Percentiles rank a stretch among this genome's conserved stretches.
Conservation (phyloP, 164 flowering plant genomes). For the Sedum album region DNA sequence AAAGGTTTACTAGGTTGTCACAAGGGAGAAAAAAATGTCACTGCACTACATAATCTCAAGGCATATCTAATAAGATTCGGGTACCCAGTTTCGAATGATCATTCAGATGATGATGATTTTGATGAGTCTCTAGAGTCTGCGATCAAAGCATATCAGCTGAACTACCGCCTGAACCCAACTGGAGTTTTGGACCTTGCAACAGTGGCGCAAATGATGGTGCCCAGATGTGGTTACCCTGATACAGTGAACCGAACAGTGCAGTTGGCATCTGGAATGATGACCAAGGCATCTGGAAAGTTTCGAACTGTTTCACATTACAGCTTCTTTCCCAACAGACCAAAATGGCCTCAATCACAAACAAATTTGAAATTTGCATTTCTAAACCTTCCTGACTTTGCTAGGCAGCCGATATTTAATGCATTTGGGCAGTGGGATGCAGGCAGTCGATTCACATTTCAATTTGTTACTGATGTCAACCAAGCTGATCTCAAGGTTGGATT, state of each 20-base stretch:
- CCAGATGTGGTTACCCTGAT: neutral
- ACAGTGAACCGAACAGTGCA: neutral
- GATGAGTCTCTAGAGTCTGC: neutral
- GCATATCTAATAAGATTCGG: neutral
- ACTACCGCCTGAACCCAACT: neutral
- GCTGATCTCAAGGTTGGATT: slow-evolving; percentile 61
- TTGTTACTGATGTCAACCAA: neutral
- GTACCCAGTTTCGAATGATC: neutral
- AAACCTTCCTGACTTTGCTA: neutral
- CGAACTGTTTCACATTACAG: neutral
- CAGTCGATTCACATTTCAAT: neutral
- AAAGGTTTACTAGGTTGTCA: neutral
- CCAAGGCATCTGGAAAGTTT: neutral
- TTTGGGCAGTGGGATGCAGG: slow-evolving; percentile 2
- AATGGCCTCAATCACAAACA: neutral
- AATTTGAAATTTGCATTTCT: neutral
- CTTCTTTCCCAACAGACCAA: neutral
- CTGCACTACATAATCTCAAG: neutral
- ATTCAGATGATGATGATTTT: neutral
- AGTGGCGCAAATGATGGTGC: neutral
- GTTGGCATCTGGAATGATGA: neutral
- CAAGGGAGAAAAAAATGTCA: neutral
- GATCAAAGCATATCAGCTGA: neutral
- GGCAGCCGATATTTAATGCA: neutral
- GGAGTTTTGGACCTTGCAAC: neutral